Conservation (phyloP, 164 flowering plant genomes). For the Magnolia kwangsiensis region DNA sequence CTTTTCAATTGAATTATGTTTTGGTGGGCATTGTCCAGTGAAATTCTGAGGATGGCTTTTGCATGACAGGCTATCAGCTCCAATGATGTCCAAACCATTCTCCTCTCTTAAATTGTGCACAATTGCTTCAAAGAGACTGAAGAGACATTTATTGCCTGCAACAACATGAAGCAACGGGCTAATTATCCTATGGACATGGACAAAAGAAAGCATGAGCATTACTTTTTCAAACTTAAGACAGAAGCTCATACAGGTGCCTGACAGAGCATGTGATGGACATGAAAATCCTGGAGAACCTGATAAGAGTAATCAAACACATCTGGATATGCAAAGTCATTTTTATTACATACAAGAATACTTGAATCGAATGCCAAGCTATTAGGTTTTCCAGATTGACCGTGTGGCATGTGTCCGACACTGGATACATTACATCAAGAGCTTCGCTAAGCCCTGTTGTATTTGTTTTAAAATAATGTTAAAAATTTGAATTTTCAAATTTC, state of each 20-base stretch:
- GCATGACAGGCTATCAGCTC: conserved; percentile 55
- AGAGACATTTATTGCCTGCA: conserved; percentile 65
- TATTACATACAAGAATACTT: not conserved
- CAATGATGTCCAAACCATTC: conserved; percentile 59
- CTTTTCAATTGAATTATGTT: not conserved
- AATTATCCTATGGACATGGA: conserved; percentile 76
- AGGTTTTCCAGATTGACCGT: no score
- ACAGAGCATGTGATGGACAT: not conserved
- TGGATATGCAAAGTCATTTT: not conserved
- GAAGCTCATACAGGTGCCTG: not conserved
- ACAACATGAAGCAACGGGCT: conserved; percentile 64
- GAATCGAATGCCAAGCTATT: no score
- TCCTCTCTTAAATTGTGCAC: conserved; percentile 84
- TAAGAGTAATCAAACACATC: no score
- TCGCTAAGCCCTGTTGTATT: no score
- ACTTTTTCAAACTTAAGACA: not conserved
- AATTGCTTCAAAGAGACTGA: conserved; percentile 82
- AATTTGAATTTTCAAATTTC: no score
- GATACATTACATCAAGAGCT: no score
- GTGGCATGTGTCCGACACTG: no score
- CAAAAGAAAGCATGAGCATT: conserved; percentile 74
- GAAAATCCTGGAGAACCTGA: not conserved
- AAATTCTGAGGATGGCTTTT: no score
- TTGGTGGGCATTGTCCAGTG: not conserved
- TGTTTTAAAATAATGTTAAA: no score